Percentiles rank a stretch among this genome's conserved stretches.
Evolutionary conservation across 768 basidiomycete species (phyloP).

Genomic region (Filobasidium wieringae): DNA sequence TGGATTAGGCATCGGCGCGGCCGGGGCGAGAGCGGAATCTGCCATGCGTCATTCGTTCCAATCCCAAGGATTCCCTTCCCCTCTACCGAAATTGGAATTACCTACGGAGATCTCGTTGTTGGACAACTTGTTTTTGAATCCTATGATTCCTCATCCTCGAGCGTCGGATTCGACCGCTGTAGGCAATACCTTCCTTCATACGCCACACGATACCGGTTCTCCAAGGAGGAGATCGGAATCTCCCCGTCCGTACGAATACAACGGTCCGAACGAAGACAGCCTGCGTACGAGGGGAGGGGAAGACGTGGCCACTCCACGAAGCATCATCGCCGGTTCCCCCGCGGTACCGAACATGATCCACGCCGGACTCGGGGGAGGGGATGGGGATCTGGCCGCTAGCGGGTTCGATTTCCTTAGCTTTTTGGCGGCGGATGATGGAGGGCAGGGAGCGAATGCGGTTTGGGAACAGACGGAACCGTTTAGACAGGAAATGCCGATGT

Average conservation of each 20-base stretch:
- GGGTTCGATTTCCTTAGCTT: constrained; percentile 31
- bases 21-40: constrained; percentile 5
- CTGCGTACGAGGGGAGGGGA: not conserved
- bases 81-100: constrained; percentile 27
- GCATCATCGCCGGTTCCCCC: not conserved
- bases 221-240: not conserved
- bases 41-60: constrained; percentile 21
- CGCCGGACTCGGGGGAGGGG: not conserved
- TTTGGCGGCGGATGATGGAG: constrained; percentile 32
- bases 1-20: not conserved
- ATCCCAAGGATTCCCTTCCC: constrained; percentile 28
- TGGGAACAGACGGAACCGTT: constrained; percentile 17
- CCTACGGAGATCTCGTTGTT: constrained; percentile 37
- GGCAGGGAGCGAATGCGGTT: constrained; percentile 21
- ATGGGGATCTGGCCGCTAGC: constrained; percentile 5
- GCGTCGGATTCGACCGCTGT: constrained; percentile 35
- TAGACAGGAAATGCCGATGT: constrained; percentile 18
- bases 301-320: not conserved
- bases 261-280: constrained; percentile 4
- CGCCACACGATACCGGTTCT: not conserved
- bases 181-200: not conserved
- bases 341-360: not conserved
- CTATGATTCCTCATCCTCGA: constrained; percentile 35
- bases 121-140: constrained; percentile 39
- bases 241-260: not conserved